phyloP scores from a whole-genome alignment of 352 stramenopile species.

The Pythium aquatile region DNA sequence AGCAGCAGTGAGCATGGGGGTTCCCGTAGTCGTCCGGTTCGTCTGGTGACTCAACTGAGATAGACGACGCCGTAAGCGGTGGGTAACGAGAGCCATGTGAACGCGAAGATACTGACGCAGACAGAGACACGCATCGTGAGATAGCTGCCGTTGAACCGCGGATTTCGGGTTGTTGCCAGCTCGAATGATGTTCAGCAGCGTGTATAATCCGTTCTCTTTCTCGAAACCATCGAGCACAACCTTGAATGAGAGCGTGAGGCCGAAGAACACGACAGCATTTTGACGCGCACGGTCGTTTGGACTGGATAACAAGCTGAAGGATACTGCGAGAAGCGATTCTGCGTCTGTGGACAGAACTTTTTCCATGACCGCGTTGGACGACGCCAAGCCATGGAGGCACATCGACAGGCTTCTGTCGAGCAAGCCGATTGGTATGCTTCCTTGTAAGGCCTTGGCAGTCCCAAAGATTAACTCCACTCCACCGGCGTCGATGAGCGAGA shows the following conservation, averaged over 20 bases:
- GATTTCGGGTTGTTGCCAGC: constrained; percentile 76
- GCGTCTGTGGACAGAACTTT: constrained; percentile 57
- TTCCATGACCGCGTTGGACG: constrained; percentile 75
- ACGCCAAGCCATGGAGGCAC: constrained; percentile 84
- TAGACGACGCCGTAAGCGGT: constrained; percentile 63
- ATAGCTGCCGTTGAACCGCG: constrained; percentile 71
- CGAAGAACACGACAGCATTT: constrained; percentile 85
- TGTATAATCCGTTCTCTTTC: constrained; percentile 82
- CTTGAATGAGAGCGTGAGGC: constrained; percentile 76
- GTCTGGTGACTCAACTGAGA: constrained; percentile 57
- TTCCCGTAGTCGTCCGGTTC: constrained; percentile 37
- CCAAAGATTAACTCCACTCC: constrained; percentile 73
- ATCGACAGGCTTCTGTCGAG: constrained; percentile 81
- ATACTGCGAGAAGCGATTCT: constrained; percentile 57
- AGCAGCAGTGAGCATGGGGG: constrained; percentile 49
- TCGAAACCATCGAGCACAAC: constrained; percentile 84
- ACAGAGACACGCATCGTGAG: constrained; percentile 81
- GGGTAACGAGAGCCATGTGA: constrained; percentile 71
- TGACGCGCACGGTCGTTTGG: constrained; percentile 77
- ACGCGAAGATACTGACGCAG: constrained; percentile 83
- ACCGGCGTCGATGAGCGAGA: constrained; percentile 71
- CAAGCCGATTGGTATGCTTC: constrained; percentile 49
- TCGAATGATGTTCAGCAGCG: constrained; percentile 81
- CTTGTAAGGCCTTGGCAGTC: constrained; percentile 56
- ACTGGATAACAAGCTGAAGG: constrained; percentile 66